Evolutionary conservation across 192 early-diverging fungal species (phyloP).

Genomic region (Phlyctochytrium planicorne): DNA sequence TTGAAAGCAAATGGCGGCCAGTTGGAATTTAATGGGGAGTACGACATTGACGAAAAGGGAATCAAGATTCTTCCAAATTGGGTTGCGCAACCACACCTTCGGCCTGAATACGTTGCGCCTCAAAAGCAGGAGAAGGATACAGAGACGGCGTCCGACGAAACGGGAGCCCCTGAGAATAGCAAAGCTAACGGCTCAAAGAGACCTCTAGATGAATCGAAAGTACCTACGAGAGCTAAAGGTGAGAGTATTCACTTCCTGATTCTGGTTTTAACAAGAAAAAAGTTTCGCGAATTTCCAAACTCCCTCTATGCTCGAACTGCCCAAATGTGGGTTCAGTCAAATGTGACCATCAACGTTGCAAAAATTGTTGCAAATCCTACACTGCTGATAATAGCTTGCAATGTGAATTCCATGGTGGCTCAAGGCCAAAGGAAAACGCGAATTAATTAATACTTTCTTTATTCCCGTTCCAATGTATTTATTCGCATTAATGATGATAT

Average conservation of each 20-base stretch:
- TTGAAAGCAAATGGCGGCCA: slow-evolving; percentile 27
- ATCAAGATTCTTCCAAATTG: slow-evolving; percentile 63
- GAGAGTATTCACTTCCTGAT: not conserved
- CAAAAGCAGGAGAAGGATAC: slow-evolving; percentile 23
- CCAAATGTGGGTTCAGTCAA: slow-evolving; percentile 35
- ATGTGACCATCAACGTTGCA: slow-evolving; percentile 37
- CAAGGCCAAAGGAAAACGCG: no score
- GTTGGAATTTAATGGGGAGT: slow-evolving; percentile 32
- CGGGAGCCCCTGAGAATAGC: slow-evolving; percentile 2
- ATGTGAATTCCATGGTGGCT: no score
- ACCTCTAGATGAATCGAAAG: not conserved
- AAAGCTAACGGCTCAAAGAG: not conserved
- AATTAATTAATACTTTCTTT: no score
- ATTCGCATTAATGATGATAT: not conserved
- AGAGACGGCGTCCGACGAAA: slow-evolving; percentile 7
- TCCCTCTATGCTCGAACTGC: slow-evolving; percentile 25
- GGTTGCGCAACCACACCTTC: slow-evolving; percentile 68
- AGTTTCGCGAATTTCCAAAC: slow-evolving; percentile 17
- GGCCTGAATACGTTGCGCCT: no score
- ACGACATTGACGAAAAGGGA: slow-evolving; percentile 50
- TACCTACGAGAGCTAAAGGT: slow-evolving; percentile 10
- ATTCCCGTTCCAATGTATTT: no score
- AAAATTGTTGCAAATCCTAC: slow-evolving; percentile 41
- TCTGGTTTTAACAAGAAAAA: not conserved
- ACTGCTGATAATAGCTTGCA: no score